phyloP scores from a whole-genome alignment of 2,329 filamentous ascomycete genomes.

The Aspergillus brunneoviolaceus region DNA sequence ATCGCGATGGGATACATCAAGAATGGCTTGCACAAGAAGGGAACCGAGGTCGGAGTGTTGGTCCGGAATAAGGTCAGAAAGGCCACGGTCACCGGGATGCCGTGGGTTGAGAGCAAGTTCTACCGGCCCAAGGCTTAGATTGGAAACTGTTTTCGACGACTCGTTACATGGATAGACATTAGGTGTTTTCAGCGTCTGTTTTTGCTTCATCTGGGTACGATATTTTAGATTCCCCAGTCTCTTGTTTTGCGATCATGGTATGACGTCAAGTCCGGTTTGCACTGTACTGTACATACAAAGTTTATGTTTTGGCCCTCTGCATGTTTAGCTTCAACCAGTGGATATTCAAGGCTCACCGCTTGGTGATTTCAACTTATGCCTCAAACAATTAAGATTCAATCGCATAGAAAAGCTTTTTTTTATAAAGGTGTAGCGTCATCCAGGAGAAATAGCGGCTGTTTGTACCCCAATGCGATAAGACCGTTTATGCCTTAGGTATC shows the following conservation, averaged over 20 bases:
- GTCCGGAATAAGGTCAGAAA: constrained; percentile 74
- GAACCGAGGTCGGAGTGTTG: constrained; percentile 75
- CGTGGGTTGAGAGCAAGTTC: constrained; percentile 80
- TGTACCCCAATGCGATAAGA: too few relatives aligned
- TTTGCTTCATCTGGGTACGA: neutral
- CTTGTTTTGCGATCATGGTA: neutral
- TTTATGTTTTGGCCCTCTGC: neutral
- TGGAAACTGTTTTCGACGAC: neutral
- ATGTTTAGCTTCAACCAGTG: neutral
- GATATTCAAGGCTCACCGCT: neutral
- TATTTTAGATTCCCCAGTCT: neutral
- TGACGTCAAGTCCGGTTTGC: neutral
- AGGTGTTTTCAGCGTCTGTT: neutral
- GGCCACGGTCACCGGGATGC: constrained; percentile 81
- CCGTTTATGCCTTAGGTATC: neutral
- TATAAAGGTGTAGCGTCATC: too few relatives aligned
- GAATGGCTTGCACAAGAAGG: constrained; percentile 77
- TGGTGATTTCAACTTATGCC: neutral
- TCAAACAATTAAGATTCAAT: neutral
- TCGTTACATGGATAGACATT: neutral
- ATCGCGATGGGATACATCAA: constrained; percentile 94
- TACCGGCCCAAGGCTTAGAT: constrained; percentile 43
- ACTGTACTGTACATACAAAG: neutral
- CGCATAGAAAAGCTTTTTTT: too few relatives aligned
- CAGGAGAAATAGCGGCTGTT: too few relatives aligned